Evolutionary conservation across 148 eudicot species (phyloP).

Genomic region (Amaranthus palmeri): DNA sequence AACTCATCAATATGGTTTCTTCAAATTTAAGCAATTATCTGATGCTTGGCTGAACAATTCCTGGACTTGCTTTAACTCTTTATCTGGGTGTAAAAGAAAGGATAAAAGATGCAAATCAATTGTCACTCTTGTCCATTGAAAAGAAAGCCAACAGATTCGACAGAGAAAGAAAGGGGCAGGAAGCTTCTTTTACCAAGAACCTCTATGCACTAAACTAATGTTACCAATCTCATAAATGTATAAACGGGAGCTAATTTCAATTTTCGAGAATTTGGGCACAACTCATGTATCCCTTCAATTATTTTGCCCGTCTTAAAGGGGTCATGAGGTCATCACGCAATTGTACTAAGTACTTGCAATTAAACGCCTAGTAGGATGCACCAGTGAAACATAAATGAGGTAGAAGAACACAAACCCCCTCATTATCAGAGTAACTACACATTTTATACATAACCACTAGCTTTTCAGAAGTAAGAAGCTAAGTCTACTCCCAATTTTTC

Average conservation of each 20-base stretch:
- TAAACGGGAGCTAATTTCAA: too few relatives aligned
- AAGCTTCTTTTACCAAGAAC: background rate
- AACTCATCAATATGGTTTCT: conserved; percentile 67
- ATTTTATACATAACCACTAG: background rate
- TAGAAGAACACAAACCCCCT: background rate
- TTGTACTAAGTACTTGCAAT: too few relatives aligned
- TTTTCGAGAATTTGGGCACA: too few relatives aligned
- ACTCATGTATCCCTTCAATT: too few relatives aligned
- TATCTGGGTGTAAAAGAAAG: conserved; percentile 38
- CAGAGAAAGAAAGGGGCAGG: background rate
- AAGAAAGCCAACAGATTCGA: background rate
- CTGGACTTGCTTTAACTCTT: conserved; percentile 87
- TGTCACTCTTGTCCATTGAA: background rate
- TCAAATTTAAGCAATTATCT: conserved; percentile 73
- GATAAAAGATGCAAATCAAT: background rate
- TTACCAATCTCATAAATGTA: too few relatives aligned
- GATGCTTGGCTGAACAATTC: conserved; percentile 65
- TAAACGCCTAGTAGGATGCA: too few relatives aligned
- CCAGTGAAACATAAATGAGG: background rate
- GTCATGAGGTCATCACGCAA: too few relatives aligned
- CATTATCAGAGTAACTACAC: background rate
- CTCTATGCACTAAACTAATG: too few relatives aligned
- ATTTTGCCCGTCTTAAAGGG: too few relatives aligned
- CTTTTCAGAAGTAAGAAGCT: background rate
- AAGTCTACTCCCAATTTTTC: background rate